Percentiles rank a stretch among this genome's conserved stretches.
Conservation (phyloP, 2,329 filamentous ascomycete species). For the Aspergillus novofumigatus region DNA sequence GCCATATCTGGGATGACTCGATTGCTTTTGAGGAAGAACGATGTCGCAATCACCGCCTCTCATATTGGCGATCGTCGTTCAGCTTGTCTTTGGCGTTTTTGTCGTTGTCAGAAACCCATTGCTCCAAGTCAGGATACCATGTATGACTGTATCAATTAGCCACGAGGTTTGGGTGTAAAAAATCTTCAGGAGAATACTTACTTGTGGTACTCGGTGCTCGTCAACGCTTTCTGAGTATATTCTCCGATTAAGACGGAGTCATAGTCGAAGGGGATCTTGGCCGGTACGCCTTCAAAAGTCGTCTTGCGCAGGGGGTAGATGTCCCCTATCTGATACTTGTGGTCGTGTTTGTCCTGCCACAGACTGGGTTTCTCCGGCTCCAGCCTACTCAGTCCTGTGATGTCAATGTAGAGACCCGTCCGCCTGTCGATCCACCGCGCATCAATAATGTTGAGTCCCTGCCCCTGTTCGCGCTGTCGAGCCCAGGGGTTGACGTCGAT, state of each 20-base stretch:
- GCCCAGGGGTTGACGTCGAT: conserved; percentile 74
- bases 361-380: conserved; percentile 60
- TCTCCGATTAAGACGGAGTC: conserved; percentile 37
- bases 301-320: conserved; percentile 72
- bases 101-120: conserved; percentile 30
- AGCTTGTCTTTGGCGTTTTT: conserved; percentile 9
- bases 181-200: conserved; percentile 18
- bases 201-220: conserved; percentile 34
- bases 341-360: conserved; percentile 77
- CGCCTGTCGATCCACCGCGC: conserved; percentile 74
- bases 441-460: conserved; percentile 76
- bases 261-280: conserved; percentile 58
- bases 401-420: conserved; percentile 78
- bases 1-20: neutral
- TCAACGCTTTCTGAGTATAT: conserved; percentile 35
- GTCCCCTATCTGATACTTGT: conserved; percentile 66
- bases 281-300: conserved; percentile 68
- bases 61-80: conserved; percentile 14
- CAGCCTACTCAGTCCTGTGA: conserved; percentile 70
- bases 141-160: conserved; percentile 30
- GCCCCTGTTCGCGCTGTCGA: conserved; percentile 56
- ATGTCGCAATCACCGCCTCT: conserved; percentile 3
- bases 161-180: conserved; percentile 1
- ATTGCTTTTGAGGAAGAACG: neutral
- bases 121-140: conserved; percentile 29